A percentile compares a stretch with the other conserved stretches of the same genome.
Conservation (phyloP, 2,329 filamentous ascomycete genomes). For the Ceratocystis alfenasii region DNA sequence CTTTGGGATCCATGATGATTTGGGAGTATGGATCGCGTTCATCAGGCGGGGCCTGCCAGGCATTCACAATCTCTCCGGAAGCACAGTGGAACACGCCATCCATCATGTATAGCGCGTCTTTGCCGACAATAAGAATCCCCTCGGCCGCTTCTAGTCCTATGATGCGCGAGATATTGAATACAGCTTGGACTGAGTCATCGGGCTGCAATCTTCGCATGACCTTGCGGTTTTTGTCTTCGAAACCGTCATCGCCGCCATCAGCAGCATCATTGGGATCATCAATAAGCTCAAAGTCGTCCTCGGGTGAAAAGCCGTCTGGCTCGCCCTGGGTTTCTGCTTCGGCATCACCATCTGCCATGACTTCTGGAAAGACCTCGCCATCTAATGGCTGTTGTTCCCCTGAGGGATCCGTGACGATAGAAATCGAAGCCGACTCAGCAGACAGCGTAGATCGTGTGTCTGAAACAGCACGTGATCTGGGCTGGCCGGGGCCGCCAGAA, state of each 20-base stretch:
- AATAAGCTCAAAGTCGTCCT: slow-evolving; percentile 92
- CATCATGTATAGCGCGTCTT: slow-evolving; percentile 83
- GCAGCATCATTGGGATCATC: slow-evolving; percentile 81
- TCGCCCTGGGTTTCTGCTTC: background rate
- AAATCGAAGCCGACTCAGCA: slow-evolving; percentile 18
- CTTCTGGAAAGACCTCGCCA: slow-evolving; percentile 13
- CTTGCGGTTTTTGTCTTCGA: slow-evolving; percentile 96
- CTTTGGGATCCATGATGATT: slow-evolving; percentile 59
- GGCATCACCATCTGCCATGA: background rate
- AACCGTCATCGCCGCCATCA: slow-evolving; percentile 54
- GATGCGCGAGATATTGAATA: slow-evolving; percentile 91
- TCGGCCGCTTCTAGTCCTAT: slow-evolving; percentile 88
- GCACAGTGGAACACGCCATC: slow-evolving; percentile 93
- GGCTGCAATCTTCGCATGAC: slow-evolving; percentile 88
- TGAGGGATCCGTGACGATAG: slow-evolving; percentile 18
- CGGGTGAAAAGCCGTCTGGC: slow-evolving; percentile 33
- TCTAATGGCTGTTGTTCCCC: slow-evolving; percentile 17
- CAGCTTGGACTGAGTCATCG: slow-evolving; percentile 82
- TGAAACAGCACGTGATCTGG: slow-evolving; percentile 17
- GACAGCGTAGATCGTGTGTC: slow-evolving; percentile 20
- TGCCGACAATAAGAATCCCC: slow-evolving; percentile 84
- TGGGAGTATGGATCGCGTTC: slow-evolving; percentile 92
- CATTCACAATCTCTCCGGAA: slow-evolving; percentile 93
- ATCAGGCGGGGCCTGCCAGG: slow-evolving; percentile 82
- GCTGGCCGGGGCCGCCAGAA: slow-evolving; percentile 13